Percentiles rank a stretch among this genome's conserved stretches.
Evolutionary conservation across 2,329 filamentous ascomycete genomes (phyloP).

Genomic region (Exophiala oligosperma): DNA sequence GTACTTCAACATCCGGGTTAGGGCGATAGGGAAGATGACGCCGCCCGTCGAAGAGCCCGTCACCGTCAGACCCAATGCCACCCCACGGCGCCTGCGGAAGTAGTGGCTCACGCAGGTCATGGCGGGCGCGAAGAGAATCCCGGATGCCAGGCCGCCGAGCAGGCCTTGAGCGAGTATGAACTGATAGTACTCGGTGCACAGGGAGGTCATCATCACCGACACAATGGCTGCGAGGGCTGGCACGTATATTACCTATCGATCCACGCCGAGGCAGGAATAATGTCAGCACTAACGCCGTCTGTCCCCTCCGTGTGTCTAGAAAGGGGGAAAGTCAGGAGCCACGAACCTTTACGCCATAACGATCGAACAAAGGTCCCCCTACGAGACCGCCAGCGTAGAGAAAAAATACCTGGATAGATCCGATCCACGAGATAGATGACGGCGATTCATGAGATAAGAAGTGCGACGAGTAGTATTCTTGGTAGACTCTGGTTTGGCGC

Average conservation of each 20-base stretch:
- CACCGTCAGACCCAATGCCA: conserved; percentile 78
- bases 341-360: conserved; percentile 40
- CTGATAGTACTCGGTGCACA: conserved; percentile 40
- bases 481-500: conserved; percentile 30
- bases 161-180: conserved; percentile 43
- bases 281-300: conserved; percentile 34
- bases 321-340: conserved; percentile 22
- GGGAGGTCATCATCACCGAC: conserved; percentile 38
- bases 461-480: conserved; percentile 34
- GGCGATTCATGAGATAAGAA: conserved; percentile 36
- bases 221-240: neutral
- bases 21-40: conserved; percentile 56
- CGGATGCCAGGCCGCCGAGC: conserved; percentile 40
- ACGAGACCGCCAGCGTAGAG: conserved; percentile 82
- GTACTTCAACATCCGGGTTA: conserved; percentile 39
- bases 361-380: conserved; percentile 81
- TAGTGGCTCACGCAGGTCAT: conserved; percentile 57
- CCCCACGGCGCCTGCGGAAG: conserved; percentile 71
- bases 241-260: no score
- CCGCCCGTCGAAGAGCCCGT: conserved; percentile 35
- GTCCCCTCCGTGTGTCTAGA: conserved; percentile 13
- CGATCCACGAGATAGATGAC: conserved; percentile 80
- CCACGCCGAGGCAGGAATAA: conserved; percentile 25
- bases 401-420: conserved; percentile 78
- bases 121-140: conserved; percentile 43